Conservation (phyloP, 208 protist species). For the Trypanosoma avium region DNA sequence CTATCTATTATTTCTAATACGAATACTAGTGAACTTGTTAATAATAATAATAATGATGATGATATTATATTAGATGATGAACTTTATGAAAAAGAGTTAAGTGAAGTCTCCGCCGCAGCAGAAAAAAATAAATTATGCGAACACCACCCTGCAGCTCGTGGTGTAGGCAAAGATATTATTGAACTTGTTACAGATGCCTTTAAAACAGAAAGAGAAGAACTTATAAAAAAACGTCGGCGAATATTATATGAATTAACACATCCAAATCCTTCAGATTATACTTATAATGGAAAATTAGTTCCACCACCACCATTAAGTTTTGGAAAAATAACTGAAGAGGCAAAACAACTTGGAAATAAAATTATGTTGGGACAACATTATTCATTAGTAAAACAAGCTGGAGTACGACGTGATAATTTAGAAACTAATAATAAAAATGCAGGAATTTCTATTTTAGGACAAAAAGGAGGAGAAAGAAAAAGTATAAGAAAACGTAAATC, state of each 20-base stretch:
- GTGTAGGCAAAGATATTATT: conserved; percentile 75
- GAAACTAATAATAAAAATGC: not conserved
- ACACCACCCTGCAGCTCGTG: conserved; percentile 55
- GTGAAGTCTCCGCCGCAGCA: conserved; percentile 6
- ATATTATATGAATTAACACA: conserved; percentile 86
- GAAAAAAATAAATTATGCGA: conserved; percentile 21
- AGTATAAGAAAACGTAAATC: conserved; percentile 36
- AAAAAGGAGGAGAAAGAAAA: conserved; percentile 21
- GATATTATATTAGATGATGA: conserved; percentile 30
- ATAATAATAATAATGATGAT: no score
- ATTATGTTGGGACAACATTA: conserved; percentile 80
- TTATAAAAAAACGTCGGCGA: conserved; percentile 54
- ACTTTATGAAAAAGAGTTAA: conserved; percentile 10
- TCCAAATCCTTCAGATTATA: conserved; percentile 81
- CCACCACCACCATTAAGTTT: conserved; percentile 88
- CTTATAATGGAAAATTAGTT: conserved; percentile 81
- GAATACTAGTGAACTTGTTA: no score
- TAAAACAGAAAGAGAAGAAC: conserved; percentile 55
- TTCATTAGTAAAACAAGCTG: conserved; percentile 68
- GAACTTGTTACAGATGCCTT: conserved; percentile 88
- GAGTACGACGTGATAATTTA: conserved; percentile 40
- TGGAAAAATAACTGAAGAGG: conserved; percentile 75
- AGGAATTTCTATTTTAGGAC: conserved; percentile 1
- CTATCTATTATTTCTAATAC: conserved; percentile 3
- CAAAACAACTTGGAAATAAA: conserved; percentile 54